Conservation (phyloP, 257 asterid genomes). For the Paulownia fortunei region DNA sequence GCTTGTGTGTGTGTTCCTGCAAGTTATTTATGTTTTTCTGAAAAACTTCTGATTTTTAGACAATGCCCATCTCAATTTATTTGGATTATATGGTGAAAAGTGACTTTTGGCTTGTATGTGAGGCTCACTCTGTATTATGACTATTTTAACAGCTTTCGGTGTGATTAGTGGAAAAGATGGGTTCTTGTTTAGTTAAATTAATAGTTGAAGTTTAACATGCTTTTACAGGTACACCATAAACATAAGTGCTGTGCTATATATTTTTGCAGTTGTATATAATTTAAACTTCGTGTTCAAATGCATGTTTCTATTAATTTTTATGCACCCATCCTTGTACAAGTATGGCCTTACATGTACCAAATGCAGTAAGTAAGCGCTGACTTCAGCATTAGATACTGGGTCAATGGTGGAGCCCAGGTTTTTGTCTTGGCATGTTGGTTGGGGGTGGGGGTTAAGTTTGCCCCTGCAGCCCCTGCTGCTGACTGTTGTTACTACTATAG, state of each 20-base stretch:
- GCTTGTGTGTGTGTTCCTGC: not conserved
- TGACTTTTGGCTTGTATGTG: not conserved
- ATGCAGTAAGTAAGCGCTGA: not conserved
- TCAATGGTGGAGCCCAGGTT: too few relatives aligned
- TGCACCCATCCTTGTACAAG: not conserved
- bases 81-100: not conserved
- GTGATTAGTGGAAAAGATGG: not conserved
- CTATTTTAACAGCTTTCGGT: not conserved
- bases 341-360: not conserved
- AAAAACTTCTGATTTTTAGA: not conserved
- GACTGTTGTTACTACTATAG: conserved; percentile 5
- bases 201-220: not conserved
- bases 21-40: not conserved
- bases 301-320: not conserved
- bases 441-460: not conserved
- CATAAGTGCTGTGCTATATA: not conserved
- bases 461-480: not conserved
- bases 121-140: not conserved
- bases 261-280: not conserved
- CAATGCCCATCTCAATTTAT: not conserved
- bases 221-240: not conserved
- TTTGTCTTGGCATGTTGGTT: too few relatives aligned
- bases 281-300: not conserved
- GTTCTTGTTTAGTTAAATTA: not conserved
- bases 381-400: not conserved